Base-by-base conservation (phyloP, 2,329 filamentous ascomycete species). In the Apiospora marii region DNA sequence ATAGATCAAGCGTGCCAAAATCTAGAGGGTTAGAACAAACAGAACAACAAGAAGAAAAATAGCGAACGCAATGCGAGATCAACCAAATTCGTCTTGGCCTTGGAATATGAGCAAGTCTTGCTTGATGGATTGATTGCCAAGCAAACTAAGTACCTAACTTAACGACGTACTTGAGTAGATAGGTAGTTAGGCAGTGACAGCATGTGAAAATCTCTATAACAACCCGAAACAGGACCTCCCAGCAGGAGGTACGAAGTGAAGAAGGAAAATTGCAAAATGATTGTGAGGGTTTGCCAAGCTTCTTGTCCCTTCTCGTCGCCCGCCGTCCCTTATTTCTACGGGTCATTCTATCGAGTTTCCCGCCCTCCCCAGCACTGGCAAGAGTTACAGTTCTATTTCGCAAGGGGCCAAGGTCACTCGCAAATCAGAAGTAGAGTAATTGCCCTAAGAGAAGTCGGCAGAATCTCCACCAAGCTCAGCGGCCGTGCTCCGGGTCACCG, bases 11-110 rank as follows among this genome's bases (percentile, higher is more conserved):
- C 37, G 12, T 64, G 22, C 58, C 58, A 64, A 41, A 41, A 41
- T 64, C 22, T 64, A 64, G 34, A 64, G 58, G 34, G 58, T n/a
- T 37, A 69, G 24, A 69, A n/a, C 44, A 13, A 68, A 12, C 34
- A 27, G 41, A 14, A 27, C 6, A 41, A 41, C 2, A 34, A 41
- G 24, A n/a, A 10, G 2, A 69, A 34, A 34, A 4, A 6, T 41
- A 41, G 19, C 58, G 30, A 41, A 19, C 34, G 34, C 58, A 13
- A 64, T 41, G 22, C 24, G 58, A 64, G 58, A 64, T 41, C 58
- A 41, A 37, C 19, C n/a, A 41, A n/a, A 41, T 24, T 4, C 12
- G 12, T 22, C 58, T 22, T 64, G 34, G 51, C 34, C 22, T 24
- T 13, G 8, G 58, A 19, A 37, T 22, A 19, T 14, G 34, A 64